These are phyloP conservation scores for Novakomyces olei DNA, from an alignment of 805 yeast species.

Conservation along the genomic window DNA sequence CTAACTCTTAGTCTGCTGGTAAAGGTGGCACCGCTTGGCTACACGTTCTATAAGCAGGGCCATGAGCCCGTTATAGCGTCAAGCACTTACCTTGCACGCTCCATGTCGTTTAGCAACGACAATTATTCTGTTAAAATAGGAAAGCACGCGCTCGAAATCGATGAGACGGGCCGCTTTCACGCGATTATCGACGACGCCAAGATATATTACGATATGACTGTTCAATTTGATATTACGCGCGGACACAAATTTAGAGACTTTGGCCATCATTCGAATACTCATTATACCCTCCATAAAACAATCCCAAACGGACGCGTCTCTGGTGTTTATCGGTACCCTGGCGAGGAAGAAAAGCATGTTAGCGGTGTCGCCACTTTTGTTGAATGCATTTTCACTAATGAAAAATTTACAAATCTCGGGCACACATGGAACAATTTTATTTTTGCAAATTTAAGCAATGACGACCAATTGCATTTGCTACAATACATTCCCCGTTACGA, in stretches of 20 bases:
- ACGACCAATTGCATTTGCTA: background rate
- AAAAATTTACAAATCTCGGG: conserved; percentile 3
- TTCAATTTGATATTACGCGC: background rate
- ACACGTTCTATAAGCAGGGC: conserved; percentile 1
- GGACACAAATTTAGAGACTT: conserved; percentile 1
- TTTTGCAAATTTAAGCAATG: background rate
- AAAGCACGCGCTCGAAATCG: background rate
- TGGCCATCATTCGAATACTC: background rate
- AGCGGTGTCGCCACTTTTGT: conserved; percentile 1
- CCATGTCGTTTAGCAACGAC: conserved; percentile 1
- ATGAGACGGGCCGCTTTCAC: background rate
- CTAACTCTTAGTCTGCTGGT: too few relatives aligned
- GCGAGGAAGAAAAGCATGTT: background rate
- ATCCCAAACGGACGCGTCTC: background rate
- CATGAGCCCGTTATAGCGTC: conserved; percentile 2
- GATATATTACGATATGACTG: conserved; percentile 1
- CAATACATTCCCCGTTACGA: conserved; percentile 2
- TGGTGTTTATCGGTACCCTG: background rate
- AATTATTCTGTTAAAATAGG: background rate
- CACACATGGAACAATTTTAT: conserved; percentile 1
- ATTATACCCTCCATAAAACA: background rate
- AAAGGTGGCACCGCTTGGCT: conserved; percentile 3
- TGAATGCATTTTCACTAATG: conserved; percentile 1
- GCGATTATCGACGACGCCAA: background rate
- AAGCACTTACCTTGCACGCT: background rate